Conservation (phyloP, 1,284 basidiomycete genomes). For the Fistulinella cinereoalba region DNA sequence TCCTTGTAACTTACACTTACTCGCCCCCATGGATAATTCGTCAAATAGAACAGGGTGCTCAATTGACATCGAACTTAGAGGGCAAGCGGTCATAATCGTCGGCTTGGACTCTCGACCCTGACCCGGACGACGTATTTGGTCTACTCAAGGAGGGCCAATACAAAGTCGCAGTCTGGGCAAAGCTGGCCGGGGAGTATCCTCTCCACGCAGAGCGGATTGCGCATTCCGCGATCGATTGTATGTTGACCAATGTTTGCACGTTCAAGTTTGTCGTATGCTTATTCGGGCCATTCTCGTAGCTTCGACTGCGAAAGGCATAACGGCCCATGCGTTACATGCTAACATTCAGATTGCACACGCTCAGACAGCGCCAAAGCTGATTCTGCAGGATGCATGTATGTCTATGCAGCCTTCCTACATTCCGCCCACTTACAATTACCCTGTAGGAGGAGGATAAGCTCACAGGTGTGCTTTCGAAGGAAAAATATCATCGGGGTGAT, state of each 20-base stretch:
- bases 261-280: not conserved
- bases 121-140: constrained; percentile 69
- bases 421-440: constrained; percentile 7
- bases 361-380: constrained; percentile 76
- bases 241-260: no score
- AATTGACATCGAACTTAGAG: constrained; percentile 69
- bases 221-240: constrained; percentile 60
- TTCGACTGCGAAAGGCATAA: constrained; percentile 49
- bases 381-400: constrained; percentile 72
- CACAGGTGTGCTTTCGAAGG: constrained; percentile 59
- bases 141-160: constrained; percentile 68
- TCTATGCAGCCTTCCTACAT: not conserved
- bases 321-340: constrained; percentile 64
- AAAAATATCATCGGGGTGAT: constrained; percentile 67
- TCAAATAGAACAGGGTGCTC: constrained; percentile 26
- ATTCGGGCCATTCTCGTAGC: constrained; percentile 35
- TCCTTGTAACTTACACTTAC: no score
- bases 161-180: constrained; percentile 70
- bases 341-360: constrained; percentile 80
- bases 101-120: constrained; percentile 74
- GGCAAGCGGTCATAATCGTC: constrained; percentile 77
- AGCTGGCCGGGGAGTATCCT: constrained; percentile 72
- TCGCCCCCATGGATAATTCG: constrained; percentile 20
- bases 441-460: constrained; percentile 69
- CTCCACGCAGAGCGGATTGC: constrained; percentile 70